phyloP scores from a whole-genome alignment of 2,329 filamentous ascomycete species.

The Cercospora sp. region DNA sequence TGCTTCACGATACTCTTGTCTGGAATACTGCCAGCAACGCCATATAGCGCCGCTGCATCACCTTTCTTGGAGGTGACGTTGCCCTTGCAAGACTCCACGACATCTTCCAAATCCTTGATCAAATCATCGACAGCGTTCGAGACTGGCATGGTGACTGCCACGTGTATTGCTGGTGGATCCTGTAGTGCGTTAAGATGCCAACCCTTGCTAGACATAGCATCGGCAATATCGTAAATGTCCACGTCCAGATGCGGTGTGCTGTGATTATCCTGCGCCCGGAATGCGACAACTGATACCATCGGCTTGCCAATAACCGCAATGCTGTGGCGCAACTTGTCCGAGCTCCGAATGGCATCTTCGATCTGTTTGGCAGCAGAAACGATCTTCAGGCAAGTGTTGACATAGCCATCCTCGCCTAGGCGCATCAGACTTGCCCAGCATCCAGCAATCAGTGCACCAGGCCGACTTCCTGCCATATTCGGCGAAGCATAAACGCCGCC shows the following conservation, averaged over 20 bases:
- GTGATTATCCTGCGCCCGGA: conserved; percentile 57
- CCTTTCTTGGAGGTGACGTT: conserved; percentile 66
- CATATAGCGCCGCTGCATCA: conserved; percentile 86
- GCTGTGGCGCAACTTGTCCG: conserved; percentile 68
- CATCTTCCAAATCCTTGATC: conserved; percentile 65
- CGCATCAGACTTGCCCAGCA: conserved; percentile 93
- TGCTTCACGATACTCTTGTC: conserved; percentile 95
- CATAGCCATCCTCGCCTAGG: conserved; percentile 83
- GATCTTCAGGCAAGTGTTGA: conserved; percentile 82
- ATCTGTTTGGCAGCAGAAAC: conserved; percentile 85
- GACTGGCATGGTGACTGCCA: conserved; percentile 88
- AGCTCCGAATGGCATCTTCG: conserved; percentile 68
- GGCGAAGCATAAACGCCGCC: conserved; percentile 96
- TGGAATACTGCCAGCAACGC: conserved; percentile 89
- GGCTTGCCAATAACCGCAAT: conserved; percentile 81
- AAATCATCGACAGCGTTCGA: conserved; percentile 78
- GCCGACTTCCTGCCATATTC: conserved; percentile 84
- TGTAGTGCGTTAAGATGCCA: conserved; percentile 98
- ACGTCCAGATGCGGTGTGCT: conserved; percentile 57
- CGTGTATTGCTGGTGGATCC: conserved; percentile 85
- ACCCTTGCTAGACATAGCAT: conserved; percentile 77
- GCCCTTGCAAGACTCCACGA: conserved; percentile 71
- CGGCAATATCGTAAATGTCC: conserved; percentile 91
- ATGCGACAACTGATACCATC: conserved; percentile 86
- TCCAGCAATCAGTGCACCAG: conserved; percentile 89